Evolutionary conservation across 2,329 filamentous ascomycete genomes (phyloP), one percentile per base, ranked within the genome.

Genomic region (Lasiodiplodia gonubiensis): DNA sequence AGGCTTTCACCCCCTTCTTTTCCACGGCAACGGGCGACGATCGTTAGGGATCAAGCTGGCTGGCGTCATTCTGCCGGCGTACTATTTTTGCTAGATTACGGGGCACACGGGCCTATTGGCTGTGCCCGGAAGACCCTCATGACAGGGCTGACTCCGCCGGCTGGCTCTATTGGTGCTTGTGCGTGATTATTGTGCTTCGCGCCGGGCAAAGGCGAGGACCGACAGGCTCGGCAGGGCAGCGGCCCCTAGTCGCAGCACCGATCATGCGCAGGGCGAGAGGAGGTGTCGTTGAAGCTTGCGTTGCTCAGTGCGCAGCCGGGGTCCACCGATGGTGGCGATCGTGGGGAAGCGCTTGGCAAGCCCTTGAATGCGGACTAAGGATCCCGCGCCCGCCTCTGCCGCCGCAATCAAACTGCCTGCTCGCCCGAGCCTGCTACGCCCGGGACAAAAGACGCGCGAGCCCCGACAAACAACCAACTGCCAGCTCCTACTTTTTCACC

Each of bases 131-230:
- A 42, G 54, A 42, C 54, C 14, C 54, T 59, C 55, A 61, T 49
- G 57, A 49, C 57, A 61, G 42, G 57, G 57, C 57, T 61, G 57
- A 61, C 39, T 46, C 23, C 8, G 23, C n/a, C 30, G 53, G 18
- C 16, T 18, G 25, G 51, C 54, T 33, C 7, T 8, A 37, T 49
- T 51, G 46, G 30, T 18, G 16, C 42, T 27, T 25, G 5, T 63
- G 59, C 59, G 59, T 46, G 25, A 63, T 61, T 61, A 61, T 63
- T 51, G 35, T 60, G 55, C 23, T 39, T n/a, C 37, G 33, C 14
- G 16, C 21, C 11, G 14, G n/a, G 55, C 57, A 35, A 59, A 39
- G 55, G 37, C 37, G 37, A 37, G 18, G 54, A 16, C 2, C 4
- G 4, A 33, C 39, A 37, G 59, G 59, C 59, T 49, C 46, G 59